Evolutionary conservation across 1,284 basidiomycete genomes (phyloP).

Genomic region (Ceratobasidium sp.): DNA sequence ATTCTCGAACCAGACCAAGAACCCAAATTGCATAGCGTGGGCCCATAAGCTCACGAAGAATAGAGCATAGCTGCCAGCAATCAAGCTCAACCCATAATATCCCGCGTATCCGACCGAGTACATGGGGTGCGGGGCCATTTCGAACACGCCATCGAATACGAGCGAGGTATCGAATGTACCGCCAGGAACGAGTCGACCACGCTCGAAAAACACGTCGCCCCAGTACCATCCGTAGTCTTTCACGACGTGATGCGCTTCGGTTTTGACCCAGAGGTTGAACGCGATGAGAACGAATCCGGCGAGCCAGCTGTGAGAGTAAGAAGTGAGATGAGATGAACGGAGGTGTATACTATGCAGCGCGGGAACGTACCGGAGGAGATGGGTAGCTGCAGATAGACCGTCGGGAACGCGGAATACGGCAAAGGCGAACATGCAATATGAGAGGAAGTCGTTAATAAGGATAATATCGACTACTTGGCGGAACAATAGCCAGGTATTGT

Average conservation of each 20-base stretch:
- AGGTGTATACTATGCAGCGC: too few species aligned
- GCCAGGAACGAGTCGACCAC: conserved; percentile 61
- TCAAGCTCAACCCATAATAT: conserved; percentile 95
- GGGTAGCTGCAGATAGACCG: conserved; percentile 78
- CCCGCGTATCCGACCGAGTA: conserved; percentile 96
- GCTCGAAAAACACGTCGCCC: conserved; percentile 98
- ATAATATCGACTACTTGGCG: conserved; percentile 95
- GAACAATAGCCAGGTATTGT: conserved; percentile 93
- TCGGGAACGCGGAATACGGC: conserved; percentile 87
- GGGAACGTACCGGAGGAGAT: conserved; percentile 75
- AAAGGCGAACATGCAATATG: conserved; percentile 96
- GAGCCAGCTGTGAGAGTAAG: conserved; percentile 86
- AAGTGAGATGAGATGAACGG: conserved; percentile 7
- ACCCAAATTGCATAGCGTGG: conserved; percentile 95
- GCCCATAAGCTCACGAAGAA: conserved; percentile 93
- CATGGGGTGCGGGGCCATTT: conserved; percentile 92
- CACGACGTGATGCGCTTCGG: conserved; percentile 96
- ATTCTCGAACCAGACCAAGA: conserved; percentile 97
- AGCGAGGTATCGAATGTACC: conserved; percentile 69
- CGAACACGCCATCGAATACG: conserved; percentile 98
- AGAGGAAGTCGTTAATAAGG: conserved; percentile 94
- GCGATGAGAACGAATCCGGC: conserved; percentile 86
- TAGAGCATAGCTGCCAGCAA: conserved; percentile 89
- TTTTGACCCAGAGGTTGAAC: conserved; percentile 99
- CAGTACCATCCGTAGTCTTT: conserved; percentile 97